Percentiles rank a stretch among this genome's conserved stretches.
These are phyloP conservation scores for Fonsecaea multimorphosa DNA, from an alignment of 2,329 filamentous ascomycete species.

Conservation along the genomic window DNA sequence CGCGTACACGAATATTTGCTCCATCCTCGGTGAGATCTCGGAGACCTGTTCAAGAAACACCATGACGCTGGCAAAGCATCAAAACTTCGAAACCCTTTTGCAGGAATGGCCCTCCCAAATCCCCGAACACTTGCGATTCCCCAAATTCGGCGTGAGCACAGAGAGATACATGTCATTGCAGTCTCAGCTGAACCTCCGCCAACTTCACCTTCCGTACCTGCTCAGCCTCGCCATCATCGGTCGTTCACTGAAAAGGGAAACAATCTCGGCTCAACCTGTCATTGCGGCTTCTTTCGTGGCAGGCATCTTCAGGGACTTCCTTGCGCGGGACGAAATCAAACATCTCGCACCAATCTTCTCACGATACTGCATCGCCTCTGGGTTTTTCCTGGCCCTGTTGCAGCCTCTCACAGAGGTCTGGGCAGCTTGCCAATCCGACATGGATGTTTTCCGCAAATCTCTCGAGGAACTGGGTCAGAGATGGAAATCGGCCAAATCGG, in stretches of 20 bases:
- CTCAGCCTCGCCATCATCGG: slow-evolving; percentile 49
- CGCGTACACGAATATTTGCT: slow-evolving; percentile 49
- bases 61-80: slow-evolving; percentile 4
- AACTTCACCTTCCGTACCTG: slow-evolving; percentile 50
- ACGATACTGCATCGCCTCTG: slow-evolving; percentile 51
- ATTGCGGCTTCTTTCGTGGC: slow-evolving; percentile 52
- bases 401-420: slow-evolving; percentile 6
- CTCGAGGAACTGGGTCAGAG: slow-evolving; percentile 12
- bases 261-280: slow-evolving; percentile 47
- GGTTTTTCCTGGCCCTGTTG: slow-evolving; percentile 47
- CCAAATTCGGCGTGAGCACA: neutral
- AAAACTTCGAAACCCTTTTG: slow-evolving; percentile 7
- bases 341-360: slow-evolving; percentile 53
- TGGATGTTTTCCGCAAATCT: slow-evolving; percentile 8
- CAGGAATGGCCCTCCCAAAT: slow-evolving; percentile 3
- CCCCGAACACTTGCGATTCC: slow-evolving; percentile 6
- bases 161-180: slow-evolving; percentile 10
- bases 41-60: slow-evolving; percentile 43
- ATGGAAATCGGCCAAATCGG: slow-evolving; percentile 11
- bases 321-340: slow-evolving; percentile 52
- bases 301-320: slow-evolving; percentile 53
- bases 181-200: slow-evolving; percentile 49
- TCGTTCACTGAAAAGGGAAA: slow-evolving; percentile 38
- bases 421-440: slow-evolving; percentile 8
- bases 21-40: slow-evolving; percentile 50